phyloP scores from a whole-genome alignment of 2,329 filamentous ascomycete species.

The Diaporthe capsici region DNA sequence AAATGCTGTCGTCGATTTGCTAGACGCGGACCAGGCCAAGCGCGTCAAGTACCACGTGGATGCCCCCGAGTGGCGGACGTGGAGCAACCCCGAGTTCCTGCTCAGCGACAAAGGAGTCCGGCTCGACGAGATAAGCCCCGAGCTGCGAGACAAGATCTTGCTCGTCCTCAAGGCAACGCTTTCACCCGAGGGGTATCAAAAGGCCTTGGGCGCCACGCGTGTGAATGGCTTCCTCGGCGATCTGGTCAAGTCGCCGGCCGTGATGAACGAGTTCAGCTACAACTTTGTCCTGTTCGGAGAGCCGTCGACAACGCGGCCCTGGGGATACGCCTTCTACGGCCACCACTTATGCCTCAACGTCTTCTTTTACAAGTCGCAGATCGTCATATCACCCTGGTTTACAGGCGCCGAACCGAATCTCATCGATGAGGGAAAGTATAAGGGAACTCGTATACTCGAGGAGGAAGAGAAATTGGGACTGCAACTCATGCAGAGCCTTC shows the following conservation, averaged over 20 bases:
- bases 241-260: slow-evolving; percentile 70
- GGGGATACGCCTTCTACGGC: slow-evolving; percentile 83
- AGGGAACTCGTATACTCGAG: slow-evolving; percentile 76
- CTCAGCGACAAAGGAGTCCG: slow-evolving; percentile 78
- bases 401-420: slow-evolving; percentile 85
- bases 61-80: slow-evolving; percentile 79
- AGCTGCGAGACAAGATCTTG: slow-evolving; percentile 65
- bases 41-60: slow-evolving; percentile 73
- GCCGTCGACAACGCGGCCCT: slow-evolving; percentile 70
- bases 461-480: slow-evolving; percentile 75
- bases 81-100: slow-evolving; percentile 81
- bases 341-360: slow-evolving; percentile 83
- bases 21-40: slow-evolving; percentile 64
- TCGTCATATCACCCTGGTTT: slow-evolving; percentile 81
- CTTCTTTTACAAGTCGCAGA: slow-evolving; percentile 75
- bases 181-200: slow-evolving; percentile 79
- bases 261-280: slow-evolving; percentile 84
- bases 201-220: slow-evolving; percentile 78
- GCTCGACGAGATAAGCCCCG: slow-evolving; percentile 69
- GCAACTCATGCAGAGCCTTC: slow-evolving; percentile 77
- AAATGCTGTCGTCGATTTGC: slow-evolving; percentile 58
- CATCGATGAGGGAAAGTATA: slow-evolving; percentile 75
- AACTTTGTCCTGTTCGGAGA: slow-evolving; percentile 80
- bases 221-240: slow-evolving; percentile 83
- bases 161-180: slow-evolving; percentile 70